Conservation (phyloP, 495 filamentous ascomycete species). For the Penicillium arizonense region DNA sequence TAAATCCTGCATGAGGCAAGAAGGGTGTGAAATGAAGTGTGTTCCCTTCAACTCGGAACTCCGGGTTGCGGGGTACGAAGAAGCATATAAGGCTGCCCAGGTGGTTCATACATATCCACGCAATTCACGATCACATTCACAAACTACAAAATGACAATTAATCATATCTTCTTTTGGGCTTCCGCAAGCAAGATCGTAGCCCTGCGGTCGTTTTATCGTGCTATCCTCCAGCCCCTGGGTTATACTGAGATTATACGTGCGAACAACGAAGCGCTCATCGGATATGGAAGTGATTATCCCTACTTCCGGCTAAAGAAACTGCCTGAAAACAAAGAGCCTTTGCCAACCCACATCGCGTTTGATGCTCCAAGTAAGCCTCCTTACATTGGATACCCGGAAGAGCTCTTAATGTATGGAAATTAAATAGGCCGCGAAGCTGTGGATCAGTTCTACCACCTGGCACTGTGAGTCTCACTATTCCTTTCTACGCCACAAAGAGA, state of each 20-base stretch:
- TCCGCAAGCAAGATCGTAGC: not conserved
- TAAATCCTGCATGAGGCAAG: no score
- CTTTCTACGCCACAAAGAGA: not conserved
- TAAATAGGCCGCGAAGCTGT: conserved; percentile 7
- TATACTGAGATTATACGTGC: conserved; percentile 12
- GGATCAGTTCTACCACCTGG: conserved; percentile 11
- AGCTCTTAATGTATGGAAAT: not conserved
- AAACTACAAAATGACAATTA: conserved; percentile 8
- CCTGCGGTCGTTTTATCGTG: conserved; percentile 6
- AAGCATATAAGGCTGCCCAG: not conserved
- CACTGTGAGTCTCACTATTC: conserved; percentile 2
- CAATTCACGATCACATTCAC: not conserved
- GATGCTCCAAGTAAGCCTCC: conserved; percentile 6
- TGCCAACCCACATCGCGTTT: conserved; percentile 9
- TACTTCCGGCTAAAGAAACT: conserved; percentile 13
- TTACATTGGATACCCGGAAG: not conserved
- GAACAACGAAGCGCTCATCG: conserved; percentile 1
- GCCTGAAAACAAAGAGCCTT: not conserved
- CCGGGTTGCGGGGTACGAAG: not conserved
- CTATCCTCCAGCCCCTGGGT: conserved; percentile 5
- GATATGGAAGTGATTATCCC: conserved; percentile 14
- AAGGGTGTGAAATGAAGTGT: not conserved
- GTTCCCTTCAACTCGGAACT: not conserved
- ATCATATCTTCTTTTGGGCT: conserved; percentile 12
- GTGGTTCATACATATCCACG: no score